Evolutionary conservation across 1,284 basidiomycete species (phyloP), one percentile per base, ranked within the genome.

Genomic region (Coniferiporia weirii): DNA sequence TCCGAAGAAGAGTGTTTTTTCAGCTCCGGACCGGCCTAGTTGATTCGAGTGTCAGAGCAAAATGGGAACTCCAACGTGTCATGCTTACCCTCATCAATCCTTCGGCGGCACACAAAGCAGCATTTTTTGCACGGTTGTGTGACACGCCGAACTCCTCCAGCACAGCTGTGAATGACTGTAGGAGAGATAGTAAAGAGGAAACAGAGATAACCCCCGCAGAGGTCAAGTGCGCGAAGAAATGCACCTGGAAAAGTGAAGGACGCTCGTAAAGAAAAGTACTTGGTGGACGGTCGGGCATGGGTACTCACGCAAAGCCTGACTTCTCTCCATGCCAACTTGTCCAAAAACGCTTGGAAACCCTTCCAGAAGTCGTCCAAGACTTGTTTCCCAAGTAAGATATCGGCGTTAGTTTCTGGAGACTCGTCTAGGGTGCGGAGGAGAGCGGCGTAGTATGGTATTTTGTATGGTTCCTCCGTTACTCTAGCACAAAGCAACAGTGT

Each of bases 121-220:
- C 93, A 51, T 86, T 82, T 70, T 94, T 91, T 0, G 91, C 92
- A 17, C 95, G 82, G 35, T 87, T 86, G 63, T 92, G 87, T 4
- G 93, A 93, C 1, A 93, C 92, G 50, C 90, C 91, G 63, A 95
- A 92, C 69, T 96, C 94, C 64, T 94, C 91, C 27, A 97, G 75
- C 2, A 96, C 94, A 0, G 86, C 80, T 2, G 87, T 85, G 65
- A 96, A 91, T 0, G 91, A 89, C 62, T 86, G 83, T 27, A 96
- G 79, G 10, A 95, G 81, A 6, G 83, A 79, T 49, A 89, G 77
- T 75, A 97, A 80, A 3, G 93, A 94, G 13, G 84, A 79, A 0
- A 85, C 72, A 2, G 89, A 84, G 53, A 97, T 80, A 1, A 96
- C 76, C 53, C 83, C 80, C 10, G 91, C 82, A 35, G 87, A 79